Base-by-base conservation (phyloP, 23 red algal genomes). In the Agarophyton chilense region DNA sequence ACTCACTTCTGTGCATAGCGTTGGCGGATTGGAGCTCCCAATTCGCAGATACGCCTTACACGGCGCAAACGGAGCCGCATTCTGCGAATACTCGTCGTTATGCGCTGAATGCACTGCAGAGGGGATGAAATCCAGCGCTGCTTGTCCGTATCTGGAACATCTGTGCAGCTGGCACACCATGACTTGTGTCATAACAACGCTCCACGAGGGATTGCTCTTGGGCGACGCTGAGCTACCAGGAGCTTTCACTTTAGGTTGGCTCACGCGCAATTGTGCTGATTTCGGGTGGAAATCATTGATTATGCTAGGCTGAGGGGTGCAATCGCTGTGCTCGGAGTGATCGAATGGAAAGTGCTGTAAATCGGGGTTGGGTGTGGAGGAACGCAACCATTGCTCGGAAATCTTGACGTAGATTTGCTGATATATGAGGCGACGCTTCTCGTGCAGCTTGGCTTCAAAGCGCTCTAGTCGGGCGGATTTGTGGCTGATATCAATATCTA, bases 371-470 rank as follows among this genome's bases (percentile, higher is more conserved):
- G 49, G 42, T 26, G 65, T 44, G 61, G 82, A 63, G 49, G 82
- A 63, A 56, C 60, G 82, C 41, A 86, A 32, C 82, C 82, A 86
- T 8, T 86, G 64, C 22, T 86, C 82, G 29, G 82, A 74, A 58
- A 86, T 86, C 34, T 86, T 86, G 82, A 86, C 65, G 26, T 70
- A 86, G 44, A 86, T 86, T 36, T 86, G 82, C 40, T 86, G 82
- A 57, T 86, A 86, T 35, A 86, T 86, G 43, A 73, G 73, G 19
- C 65, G 61, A 39, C 82, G 60, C 64, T 86, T 86, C 82, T 86
- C 82, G 42, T 74, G 62, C 25, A 86, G 82, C 43, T 72, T 86
- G 10, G 24, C 34, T 32, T 86, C 62, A 36, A 86, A 86, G 60
- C 82, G 60, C 43, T 11, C 10, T 16, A 67, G 38, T 31, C 82